Evolutionary conservation across 306 rosid species (phyloP), one percentile per base, ranked within the genome.

Genomic region (Pachyrhizus erosus): DNA sequence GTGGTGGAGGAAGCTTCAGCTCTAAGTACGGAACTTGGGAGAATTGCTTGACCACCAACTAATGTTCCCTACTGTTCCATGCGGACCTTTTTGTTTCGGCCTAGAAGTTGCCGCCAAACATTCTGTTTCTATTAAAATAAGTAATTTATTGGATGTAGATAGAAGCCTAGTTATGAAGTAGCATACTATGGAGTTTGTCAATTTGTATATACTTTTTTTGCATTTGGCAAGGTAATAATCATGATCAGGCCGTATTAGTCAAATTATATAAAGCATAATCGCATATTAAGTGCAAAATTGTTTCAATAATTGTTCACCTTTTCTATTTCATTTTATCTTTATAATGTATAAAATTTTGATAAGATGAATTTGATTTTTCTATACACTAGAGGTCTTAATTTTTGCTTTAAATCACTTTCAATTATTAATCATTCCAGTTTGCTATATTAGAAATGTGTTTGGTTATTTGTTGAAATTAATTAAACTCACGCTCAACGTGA

Each of bases 1-100:
- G 92, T 65, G 99, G 98, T 9, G 98, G 99, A 67, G 99, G 98
- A 66, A 96, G 87, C 82, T 93, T 96, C 87, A 93, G 99, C 90
- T 91, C 97, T 2, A 93, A 89, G 85, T 95, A 88, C 73, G 99
- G 99, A 12, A 57, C 87, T 48, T 95, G 99, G 98, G 93, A 91
- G 83, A 76, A 90, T 84, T 88, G 91, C 79, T 48, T 87, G 89
- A 86, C 84, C 37, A 80, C 92, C 17, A 86, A 89, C 29, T 92
- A 86, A 86, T 73, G 3, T 60, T 73, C 67, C 40, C 23, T 15
- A 21, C 43, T 0, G 54, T 84, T 49, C 54, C 34, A 64, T 70
- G 72, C 81, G 29, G 64, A 79, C 39, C 68, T 23, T 62, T 33
- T 78, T 62, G 39, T 45, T 80, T 68, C 51, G 61, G 54, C 62